Conservation (phyloP, 306 rosid genomes). For the Rosa chinensis region DNA sequence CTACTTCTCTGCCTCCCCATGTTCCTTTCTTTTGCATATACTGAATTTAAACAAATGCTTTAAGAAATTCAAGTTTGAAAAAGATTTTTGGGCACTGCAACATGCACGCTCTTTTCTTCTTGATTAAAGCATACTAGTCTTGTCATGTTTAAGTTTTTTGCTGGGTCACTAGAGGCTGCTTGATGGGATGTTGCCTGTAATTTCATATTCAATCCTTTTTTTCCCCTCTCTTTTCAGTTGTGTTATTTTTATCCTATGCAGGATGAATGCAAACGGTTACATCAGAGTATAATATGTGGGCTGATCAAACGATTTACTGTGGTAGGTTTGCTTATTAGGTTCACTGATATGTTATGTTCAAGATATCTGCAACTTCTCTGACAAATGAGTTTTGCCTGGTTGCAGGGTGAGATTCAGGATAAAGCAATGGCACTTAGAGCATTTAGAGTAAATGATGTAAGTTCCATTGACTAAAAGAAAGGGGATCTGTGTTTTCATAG, state of each 20-base stretch:
- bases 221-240: neutral
- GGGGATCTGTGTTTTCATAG: neutral
- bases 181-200: neutral
- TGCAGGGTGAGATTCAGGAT: slow-evolving; percentile 75
- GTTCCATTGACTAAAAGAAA: slow-evolving; percentile 27
- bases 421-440: slow-evolving; percentile 73
- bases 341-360: slow-evolving; percentile 22
- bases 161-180: neutral
- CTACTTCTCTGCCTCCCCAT: neutral
- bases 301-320: slow-evolving; percentile 71
- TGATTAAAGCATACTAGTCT: neutral
- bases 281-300: slow-evolving; percentile 74
- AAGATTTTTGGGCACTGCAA: neutral
- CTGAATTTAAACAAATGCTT: neutral
- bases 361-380: slow-evolving; percentile 22
- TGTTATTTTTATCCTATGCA: slow-evolving; percentile 40
- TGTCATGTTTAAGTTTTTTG: neutral
- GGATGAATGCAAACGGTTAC: slow-evolving; percentile 88
- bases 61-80: neutral
- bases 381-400: slow-evolving; percentile 27
- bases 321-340: slow-evolving; percentile 56
- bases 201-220: slow-evolving; percentile 2
- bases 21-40: neutral
- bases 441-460: slow-evolving; percentile 74
- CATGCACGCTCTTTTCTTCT: neutral